Percentiles rank a stretch among this genome's conserved stretches.
phyloP scores from a whole-genome alignment of 768 basidiomycete genomes.

The Podaxis pistillaris region DNA sequence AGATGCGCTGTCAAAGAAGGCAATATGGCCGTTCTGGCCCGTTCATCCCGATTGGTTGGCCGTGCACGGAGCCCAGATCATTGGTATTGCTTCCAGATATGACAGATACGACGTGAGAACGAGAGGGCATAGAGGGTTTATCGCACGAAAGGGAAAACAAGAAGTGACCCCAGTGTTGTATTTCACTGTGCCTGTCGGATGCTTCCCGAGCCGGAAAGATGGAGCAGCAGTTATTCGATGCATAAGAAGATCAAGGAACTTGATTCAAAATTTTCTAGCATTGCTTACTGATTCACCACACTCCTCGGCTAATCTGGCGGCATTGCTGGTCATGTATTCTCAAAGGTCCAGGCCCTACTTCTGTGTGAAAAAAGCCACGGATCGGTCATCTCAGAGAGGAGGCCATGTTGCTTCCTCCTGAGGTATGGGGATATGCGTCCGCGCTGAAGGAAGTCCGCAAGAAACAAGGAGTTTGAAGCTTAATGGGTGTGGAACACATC shows the following conservation, averaged over 20 bases:
- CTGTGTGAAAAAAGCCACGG: neutral
- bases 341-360: neutral
- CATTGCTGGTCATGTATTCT: neutral
- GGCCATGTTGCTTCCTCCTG: neutral
- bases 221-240: neutral
- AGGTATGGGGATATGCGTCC: neutral
- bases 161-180: too few relatives aligned
- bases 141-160: too few relatives aligned
- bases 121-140: too few relatives aligned
- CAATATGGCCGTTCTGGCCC: neutral
- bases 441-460: too few relatives aligned
- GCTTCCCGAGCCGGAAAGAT: neutral
- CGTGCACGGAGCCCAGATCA: neutral
- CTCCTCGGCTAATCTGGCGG: neutral
- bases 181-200: too few relatives aligned
- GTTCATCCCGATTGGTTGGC: neutral
- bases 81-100: neutral
- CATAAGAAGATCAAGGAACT: neutral
- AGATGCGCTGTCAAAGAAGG: neutral
- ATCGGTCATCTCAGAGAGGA: neutral
- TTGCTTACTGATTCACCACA: neutral
- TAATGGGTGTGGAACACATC: too few relatives aligned
- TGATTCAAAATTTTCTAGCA: neutral
- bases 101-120: slow-evolving; percentile 8
- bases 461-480: too few relatives aligned